These are phyloP conservation scores for Lablab purpureus DNA, from an alignment of 306 rosid species.

Conservation along the genomic window DNA sequence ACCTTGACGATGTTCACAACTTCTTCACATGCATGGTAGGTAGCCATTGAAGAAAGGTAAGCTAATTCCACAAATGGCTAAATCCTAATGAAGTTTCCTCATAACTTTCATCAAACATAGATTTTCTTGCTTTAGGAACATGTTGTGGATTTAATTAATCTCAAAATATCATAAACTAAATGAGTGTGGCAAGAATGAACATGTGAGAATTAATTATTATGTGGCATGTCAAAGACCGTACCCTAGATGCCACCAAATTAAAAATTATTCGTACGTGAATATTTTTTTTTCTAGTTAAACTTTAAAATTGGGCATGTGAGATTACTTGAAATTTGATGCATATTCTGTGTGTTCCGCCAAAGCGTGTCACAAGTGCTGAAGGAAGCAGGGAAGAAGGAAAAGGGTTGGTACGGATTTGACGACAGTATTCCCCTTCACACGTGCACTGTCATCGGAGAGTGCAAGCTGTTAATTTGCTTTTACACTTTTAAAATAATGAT, in stretches of 20 bases:
- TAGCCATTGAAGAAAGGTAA: conserved; percentile 29
- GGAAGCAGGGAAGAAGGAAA: conserved; percentile 42
- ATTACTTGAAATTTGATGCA: conserved; percentile 46
- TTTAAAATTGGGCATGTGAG: conserved; percentile 15
- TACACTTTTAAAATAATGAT: not conserved
- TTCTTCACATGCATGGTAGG: conserved; percentile 26
- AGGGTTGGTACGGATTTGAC: conserved; percentile 61
- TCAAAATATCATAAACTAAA: conserved; percentile 36
- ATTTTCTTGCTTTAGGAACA: conserved; percentile 37
- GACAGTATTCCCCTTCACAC: conserved; percentile 58
- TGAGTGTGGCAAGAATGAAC: conserved; percentile 46
- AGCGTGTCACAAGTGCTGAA: conserved; percentile 38
- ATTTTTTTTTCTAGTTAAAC: not conserved
- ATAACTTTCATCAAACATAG: conserved; percentile 50
- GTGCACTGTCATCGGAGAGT: conserved; percentile 41
- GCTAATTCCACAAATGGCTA: conserved; percentile 43
- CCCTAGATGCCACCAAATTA: conserved; percentile 54
- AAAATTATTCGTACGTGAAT: conserved; percentile 13
- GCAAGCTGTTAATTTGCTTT: not conserved
- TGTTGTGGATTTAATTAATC: conserved; percentile 40
- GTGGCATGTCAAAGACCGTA: conserved; percentile 53
- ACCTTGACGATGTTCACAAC: not conserved
- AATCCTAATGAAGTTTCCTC: conserved; percentile 64
- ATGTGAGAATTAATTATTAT: conserved; percentile 52
- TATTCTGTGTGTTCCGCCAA: conserved; percentile 43